phyloP scores from a whole-genome alignment of 352 stramenopile species.

The Phytophthora hibernalis region DNA sequence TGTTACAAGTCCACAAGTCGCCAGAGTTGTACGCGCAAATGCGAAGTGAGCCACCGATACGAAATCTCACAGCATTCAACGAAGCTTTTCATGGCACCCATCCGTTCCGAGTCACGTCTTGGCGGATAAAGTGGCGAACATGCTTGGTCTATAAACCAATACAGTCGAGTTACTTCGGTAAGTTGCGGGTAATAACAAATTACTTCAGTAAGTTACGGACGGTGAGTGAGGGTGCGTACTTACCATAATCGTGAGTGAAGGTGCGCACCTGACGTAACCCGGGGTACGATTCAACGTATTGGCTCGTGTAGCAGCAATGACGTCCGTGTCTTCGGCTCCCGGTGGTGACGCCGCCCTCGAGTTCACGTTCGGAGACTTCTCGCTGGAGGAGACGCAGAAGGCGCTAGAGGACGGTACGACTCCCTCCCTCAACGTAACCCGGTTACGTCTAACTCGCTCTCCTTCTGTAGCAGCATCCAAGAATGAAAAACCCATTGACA shows the following conservation, averaged over 20 bases:
- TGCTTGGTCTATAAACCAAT: background rate
- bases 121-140: conserved; percentile 7
- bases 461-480: conserved; percentile 25
- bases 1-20: conserved; percentile 47
- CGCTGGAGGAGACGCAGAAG: conserved; percentile 65
- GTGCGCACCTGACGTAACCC: too few relatives aligned
- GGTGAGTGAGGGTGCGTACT: too few relatives aligned
- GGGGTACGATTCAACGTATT: background rate
- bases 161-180: too few relatives aligned
- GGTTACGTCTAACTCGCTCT: conserved; percentile 4
- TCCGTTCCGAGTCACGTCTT: background rate
- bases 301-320: conserved; percentile 5
- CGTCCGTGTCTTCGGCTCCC: conserved; percentile 1
- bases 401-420: conserved; percentile 54
- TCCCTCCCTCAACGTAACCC: conserved; percentile 25
- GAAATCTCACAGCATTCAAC: background rate
- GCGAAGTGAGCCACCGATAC: conserved; percentile 33
- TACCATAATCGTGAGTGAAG: too few relatives aligned
- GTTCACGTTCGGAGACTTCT: conserved; percentile 87
- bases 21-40: conserved; percentile 41
- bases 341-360: conserved; percentile 27
- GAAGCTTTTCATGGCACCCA: background rate
- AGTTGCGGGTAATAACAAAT: too few relatives aligned
- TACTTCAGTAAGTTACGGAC: too few relatives aligned
- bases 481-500: conserved; percentile 15